These are phyloP conservation scores for Prosopis cineraria DNA, from an alignment of 306 rosid species.

Conservation along the genomic window DNA sequence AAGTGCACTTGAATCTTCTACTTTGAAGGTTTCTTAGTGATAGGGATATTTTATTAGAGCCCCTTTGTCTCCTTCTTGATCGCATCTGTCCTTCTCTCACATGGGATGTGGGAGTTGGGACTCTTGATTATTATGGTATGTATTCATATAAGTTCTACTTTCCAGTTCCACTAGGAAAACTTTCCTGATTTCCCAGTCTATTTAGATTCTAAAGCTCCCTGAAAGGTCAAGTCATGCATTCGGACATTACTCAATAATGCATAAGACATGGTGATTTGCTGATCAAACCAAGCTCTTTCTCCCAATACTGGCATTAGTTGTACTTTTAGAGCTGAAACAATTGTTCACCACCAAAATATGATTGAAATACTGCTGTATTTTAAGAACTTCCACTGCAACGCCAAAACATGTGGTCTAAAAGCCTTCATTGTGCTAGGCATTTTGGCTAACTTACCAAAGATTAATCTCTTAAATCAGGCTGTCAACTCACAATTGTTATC, in stretches of 20 bases:
- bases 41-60: not conserved
- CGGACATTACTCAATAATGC: not conserved
- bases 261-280: not conserved
- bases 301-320: not conserved
- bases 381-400: too few relatives aligned
- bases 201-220: not conserved
- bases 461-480: not conserved
- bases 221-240: not conserved
- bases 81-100: not conserved
- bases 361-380: not conserved
- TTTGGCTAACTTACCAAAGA: not conserved
- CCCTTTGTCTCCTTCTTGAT: not conserved
- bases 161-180: not conserved
- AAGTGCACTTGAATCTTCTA: not conserved
- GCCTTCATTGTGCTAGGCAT: not conserved
- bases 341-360: not conserved
- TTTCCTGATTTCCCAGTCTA: not conserved
- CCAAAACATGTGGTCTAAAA: not conserved
- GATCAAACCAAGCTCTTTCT: not conserved
- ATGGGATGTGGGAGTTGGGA: not conserved
- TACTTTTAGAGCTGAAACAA: not conserved
- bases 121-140: not conserved
- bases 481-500: not conserved
- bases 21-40: not conserved
- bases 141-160: not conserved